Percentiles rank a stretch among this genome's conserved stretches.
phyloP scores from a whole-genome alignment of 1,139 yeast species.

The Scheffersomyces parashehatae region DNA sequence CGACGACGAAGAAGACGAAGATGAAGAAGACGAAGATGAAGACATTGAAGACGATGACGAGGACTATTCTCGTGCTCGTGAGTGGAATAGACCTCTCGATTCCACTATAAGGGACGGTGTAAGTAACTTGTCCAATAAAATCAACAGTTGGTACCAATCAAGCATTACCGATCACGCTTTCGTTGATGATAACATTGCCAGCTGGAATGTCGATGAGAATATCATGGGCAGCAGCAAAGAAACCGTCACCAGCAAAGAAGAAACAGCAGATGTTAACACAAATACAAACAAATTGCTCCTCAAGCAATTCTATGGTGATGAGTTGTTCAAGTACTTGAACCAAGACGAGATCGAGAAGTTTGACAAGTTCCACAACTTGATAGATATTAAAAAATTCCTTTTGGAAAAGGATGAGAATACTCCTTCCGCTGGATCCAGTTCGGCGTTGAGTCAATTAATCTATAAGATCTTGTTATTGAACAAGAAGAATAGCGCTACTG shows the following conservation, averaged over 20 bases:
- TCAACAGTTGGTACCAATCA: conserved; percentile 25
- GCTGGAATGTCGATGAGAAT: conserved; percentile 48
- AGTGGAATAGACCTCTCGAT: not conserved
- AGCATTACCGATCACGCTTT: conserved; percentile 13
- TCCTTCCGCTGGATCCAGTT: not conserved
- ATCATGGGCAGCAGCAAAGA: conserved; percentile 12
- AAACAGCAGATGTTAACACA: not conserved
- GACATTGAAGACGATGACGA: conserved; percentile 15
- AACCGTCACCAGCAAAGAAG: not conserved
- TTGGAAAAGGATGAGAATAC: conserved; percentile 9
- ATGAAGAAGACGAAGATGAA: conserved; percentile 17
- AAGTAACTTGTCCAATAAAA: conserved; percentile 19
- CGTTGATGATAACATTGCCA: conserved; percentile 45
- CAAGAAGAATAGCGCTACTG: not conserved
- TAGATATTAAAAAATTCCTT: conserved; percentile 19
- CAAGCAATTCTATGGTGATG: conserved; percentile 37
- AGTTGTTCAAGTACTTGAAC: conserved; percentile 26
- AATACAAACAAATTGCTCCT: conserved; percentile 6
- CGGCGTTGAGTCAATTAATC: conserved; percentile 6
- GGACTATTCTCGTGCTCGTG: not conserved
- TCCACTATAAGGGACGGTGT: not conserved
- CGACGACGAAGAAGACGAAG: conserved; percentile 17
- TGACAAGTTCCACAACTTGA: conserved; percentile 23
- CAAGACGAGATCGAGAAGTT: conserved; percentile 30
- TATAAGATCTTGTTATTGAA: conserved; percentile 2